A percentile compares a stretch with the other conserved stretches of the same genome.
Evolutionary conservation across 495 filamentous ascomycete species (phyloP).

Genomic region (Hypomontagnella monticulosa): DNA sequence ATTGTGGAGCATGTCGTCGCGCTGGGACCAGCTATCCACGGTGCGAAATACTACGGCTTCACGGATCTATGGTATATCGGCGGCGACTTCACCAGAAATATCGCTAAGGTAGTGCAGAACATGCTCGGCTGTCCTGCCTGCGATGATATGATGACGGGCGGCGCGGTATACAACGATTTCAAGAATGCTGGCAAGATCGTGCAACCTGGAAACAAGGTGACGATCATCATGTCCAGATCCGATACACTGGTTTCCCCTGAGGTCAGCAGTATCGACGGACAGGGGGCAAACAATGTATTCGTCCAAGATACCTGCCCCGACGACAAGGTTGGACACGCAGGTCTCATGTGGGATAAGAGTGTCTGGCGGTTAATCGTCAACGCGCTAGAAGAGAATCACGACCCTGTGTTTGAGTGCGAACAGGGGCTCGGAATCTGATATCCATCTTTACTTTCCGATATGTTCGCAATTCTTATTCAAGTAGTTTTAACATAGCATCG

Average conservation of each 20-base stretch:
- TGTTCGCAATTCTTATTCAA: too few species aligned
- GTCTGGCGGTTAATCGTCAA: constrained; percentile 65
- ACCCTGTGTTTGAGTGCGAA: constrained; percentile 39
- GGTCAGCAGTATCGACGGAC: constrained; percentile 56
- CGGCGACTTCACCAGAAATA: constrained; percentile 43
- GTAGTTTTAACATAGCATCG: too few species aligned
- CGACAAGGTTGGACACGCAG: constrained; percentile 62
- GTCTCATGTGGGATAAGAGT: constrained; percentile 63
- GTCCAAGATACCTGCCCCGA: constrained; percentile 59
- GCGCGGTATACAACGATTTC: constrained; percentile 49
- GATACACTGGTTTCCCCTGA: constrained; percentile 63
- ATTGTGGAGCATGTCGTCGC: constrained; percentile 59
- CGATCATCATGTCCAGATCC: constrained; percentile 58
- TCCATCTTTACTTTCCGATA: constrained; percentile 27
- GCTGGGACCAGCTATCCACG: constrained; percentile 62
- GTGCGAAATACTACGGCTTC: constrained; percentile 58
- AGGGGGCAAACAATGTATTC: constrained; percentile 55
- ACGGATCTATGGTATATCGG: constrained; percentile 58
- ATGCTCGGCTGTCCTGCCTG: constrained; percentile 59
- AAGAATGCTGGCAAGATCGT: constrained; percentile 56
- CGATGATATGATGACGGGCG: constrained; percentile 53
- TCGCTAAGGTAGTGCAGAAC: constrained; percentile 49
- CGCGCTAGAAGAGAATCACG: constrained; percentile 53
- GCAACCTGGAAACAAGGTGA: constrained; percentile 59
- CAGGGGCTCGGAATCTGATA: constrained; percentile 35